Evolutionary conservation across 805 yeast species (phyloP).

Genomic region (Teunomyces gatunensis): DNA sequence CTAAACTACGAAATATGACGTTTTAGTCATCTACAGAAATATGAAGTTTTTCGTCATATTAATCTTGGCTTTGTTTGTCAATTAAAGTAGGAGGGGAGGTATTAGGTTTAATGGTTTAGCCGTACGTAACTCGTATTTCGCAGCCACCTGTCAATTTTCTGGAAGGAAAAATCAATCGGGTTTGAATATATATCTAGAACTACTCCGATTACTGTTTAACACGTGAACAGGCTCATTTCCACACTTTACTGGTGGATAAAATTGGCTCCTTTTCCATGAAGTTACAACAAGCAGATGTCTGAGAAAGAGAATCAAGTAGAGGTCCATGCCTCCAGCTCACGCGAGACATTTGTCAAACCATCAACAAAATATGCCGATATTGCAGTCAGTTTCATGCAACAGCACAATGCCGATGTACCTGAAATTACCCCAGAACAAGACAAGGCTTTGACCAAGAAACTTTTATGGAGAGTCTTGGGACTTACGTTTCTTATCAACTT

Average conservation of each 20-base stretch:
- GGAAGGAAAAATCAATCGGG: not conserved
- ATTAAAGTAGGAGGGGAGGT: too few species aligned
- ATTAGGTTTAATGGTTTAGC: too few species aligned
- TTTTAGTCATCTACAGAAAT: too few species aligned
- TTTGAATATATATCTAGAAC: not conserved
- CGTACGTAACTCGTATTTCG: not conserved
- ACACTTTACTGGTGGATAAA: not conserved
- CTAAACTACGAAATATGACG: too few species aligned
- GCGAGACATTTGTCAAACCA: not conserved
- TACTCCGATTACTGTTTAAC: not conserved
- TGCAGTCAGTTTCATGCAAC: slow-evolving; percentile 35
- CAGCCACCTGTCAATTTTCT: not conserved
- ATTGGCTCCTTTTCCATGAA: not conserved
- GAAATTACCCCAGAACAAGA: slow-evolving; percentile 45
- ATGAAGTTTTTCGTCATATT: too few species aligned
- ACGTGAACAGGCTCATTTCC: not conserved
- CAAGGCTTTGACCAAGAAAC: slow-evolving; percentile 34
- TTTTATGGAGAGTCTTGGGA: slow-evolving; percentile 32
- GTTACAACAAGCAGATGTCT: not conserved
- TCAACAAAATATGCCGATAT: slow-evolving; percentile 32
- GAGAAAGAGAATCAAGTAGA: not conserved
- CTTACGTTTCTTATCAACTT: slow-evolving; percentile 34
- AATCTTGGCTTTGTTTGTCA: too few species aligned
- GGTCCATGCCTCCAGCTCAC: not conserved
- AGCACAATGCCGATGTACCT: slow-evolving; percentile 29